Evolutionary conservation across 306 rosid genomes (phyloP).

Genomic region (Oemleria cerasiformis): DNA sequence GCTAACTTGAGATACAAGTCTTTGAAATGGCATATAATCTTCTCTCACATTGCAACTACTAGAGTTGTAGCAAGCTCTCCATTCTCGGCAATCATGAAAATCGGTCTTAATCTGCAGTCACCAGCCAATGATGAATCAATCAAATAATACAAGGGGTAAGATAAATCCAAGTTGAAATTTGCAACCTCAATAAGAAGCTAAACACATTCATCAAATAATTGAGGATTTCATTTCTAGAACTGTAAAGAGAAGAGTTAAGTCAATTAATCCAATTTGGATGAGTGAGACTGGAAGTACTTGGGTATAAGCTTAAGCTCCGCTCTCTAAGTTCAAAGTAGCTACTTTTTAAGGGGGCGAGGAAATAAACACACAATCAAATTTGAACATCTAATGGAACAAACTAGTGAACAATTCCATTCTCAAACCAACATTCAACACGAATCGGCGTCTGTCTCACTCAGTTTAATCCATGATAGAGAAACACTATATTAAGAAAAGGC

Average conservation of each 20-base stretch:
- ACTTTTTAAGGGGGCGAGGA: neutral
- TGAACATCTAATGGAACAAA: neutral
- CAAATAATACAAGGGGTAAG: neutral
- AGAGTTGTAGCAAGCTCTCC: neutral
- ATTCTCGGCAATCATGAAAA: neutral
- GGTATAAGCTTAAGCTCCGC: no score
- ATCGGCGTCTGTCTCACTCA: no score
- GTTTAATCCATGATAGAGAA: neutral
- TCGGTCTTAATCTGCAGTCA: constrained; percentile 15
- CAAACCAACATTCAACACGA: neutral
- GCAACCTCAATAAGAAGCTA: neutral
- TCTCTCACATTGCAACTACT: neutral
- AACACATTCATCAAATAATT: neutral
- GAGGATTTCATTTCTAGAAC: neutral
- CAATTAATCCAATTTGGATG: neutral
- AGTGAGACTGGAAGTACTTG: neutral
- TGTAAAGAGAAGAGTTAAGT: neutral
- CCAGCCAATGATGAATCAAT: neutral
- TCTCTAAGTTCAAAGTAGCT: neutral
- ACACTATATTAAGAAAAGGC: neutral
- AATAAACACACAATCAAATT: neutral
- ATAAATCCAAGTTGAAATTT: neutral
- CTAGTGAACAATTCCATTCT: neutral
- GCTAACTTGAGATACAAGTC: neutral
- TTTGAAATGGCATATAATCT: neutral